Conservation (phyloP, 1,284 basidiomycete species). For the Pseudozyma sp. region DNA sequence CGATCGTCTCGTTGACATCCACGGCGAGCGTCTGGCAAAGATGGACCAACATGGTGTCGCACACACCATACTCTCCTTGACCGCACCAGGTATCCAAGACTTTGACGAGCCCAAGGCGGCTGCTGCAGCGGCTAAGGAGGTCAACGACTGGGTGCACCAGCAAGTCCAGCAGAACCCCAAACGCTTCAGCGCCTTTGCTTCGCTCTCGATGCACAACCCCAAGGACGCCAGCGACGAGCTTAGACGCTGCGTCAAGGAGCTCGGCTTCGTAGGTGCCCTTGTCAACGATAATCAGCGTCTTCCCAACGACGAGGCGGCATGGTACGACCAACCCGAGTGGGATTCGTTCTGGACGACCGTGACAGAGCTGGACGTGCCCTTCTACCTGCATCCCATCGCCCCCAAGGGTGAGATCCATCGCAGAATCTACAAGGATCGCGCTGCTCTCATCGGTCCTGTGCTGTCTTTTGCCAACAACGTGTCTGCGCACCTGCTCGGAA, state of each 20-base stretch:
- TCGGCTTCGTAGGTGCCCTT: conserved; percentile 44
- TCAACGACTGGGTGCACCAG: conserved; percentile 60
- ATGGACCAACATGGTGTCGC: conserved; percentile 61
- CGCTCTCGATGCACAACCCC: conserved; percentile 68
- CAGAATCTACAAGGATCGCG: conserved; percentile 65
- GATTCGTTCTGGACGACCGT: conserved; percentile 65
- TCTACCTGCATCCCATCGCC: conserved; percentile 69
- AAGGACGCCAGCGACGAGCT: conserved; percentile 66
- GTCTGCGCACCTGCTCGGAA: conserved; percentile 65
- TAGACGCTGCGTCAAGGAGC: conserved; percentile 63
- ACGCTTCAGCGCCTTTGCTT: conserved; percentile 67
- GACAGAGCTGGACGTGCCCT: conserved; percentile 67
- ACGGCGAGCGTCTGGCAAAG: conserved; percentile 58
- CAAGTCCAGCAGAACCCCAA: conserved; percentile 62
- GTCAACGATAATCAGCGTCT: conserved; percentile 54
- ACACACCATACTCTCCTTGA: conserved; percentile 61
- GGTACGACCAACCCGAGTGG: conserved; percentile 51
- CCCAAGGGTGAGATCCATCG: conserved; percentile 65
- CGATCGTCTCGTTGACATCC: conserved; percentile 54
- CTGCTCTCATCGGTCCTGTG: conserved; percentile 66
- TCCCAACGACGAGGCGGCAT: conserved; percentile 44
- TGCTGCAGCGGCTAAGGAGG: conserved; percentile 48
- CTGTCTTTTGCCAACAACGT: conserved; percentile 68
- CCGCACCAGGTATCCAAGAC: conserved; percentile 62
- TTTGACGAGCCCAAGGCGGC: conserved; percentile 60